Conservation (phyloP, 306 rosid genomes). For the Quillaja saponaria region DNA sequence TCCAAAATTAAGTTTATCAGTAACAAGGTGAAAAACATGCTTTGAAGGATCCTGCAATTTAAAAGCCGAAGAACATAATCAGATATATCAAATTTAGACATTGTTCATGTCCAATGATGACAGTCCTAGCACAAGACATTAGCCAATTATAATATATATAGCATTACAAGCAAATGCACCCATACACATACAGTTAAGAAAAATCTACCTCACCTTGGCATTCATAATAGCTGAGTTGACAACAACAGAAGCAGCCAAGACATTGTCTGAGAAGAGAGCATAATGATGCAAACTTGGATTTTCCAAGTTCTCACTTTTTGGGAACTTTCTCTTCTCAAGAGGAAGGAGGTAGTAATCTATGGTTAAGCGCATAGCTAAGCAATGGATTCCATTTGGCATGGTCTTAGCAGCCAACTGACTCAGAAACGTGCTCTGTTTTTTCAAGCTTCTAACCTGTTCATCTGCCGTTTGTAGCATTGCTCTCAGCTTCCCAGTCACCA, state of each 20-base stretch:
- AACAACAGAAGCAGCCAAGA: slow-evolving; percentile 94
- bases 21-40: slow-evolving; percentile 92
- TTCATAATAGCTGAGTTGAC: slow-evolving; percentile 80
- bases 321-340: slow-evolving; percentile 74
- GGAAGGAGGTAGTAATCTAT: slow-evolving; percentile 86
- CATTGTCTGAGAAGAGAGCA: slow-evolving; percentile 93
- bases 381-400: slow-evolving; percentile 86
- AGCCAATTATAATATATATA: slow-evolving; percentile 3
- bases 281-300: slow-evolving; percentile 79
- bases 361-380: slow-evolving; percentile 88
- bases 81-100: slow-evolving; percentile 4
- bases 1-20: slow-evolving; percentile 91
- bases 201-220: slow-evolving; percentile 63
- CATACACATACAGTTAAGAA: slow-evolving; percentile 21
- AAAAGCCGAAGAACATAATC: slow-evolving; percentile 31
- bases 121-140: slow-evolving; percentile 17
- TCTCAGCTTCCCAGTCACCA: slow-evolving; percentile 77
- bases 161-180: neutral
- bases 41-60: slow-evolving; percentile 80
- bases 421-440: slow-evolving; percentile 87
- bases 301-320: slow-evolving; percentile 79
- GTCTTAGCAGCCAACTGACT: slow-evolving; percentile 96
- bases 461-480: slow-evolving; percentile 94
- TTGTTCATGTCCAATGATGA: slow-evolving; percentile 2
- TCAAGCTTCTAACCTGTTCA: slow-evolving; percentile 83